Percentiles rank a stretch among this genome's conserved stretches.
Evolutionary conservation across 768 basidiomycete genomes (phyloP).

Genomic region (Leccinum subgranulosum): DNA sequence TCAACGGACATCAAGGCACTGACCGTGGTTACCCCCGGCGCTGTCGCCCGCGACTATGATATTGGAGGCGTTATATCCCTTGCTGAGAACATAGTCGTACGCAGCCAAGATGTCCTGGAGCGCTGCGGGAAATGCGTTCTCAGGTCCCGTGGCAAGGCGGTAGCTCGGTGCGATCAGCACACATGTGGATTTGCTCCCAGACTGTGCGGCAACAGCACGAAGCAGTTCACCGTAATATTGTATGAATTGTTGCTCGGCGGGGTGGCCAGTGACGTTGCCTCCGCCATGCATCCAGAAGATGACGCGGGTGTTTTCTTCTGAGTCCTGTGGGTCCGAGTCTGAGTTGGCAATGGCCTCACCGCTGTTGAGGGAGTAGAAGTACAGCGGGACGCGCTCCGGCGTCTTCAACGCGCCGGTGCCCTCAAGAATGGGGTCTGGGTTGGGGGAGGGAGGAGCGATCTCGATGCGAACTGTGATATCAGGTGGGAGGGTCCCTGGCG

Average conservation of each 20-base stretch:
- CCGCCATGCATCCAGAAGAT: constrained; percentile 27
- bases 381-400: constrained; percentile 20
- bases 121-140: constrained; percentile 24
- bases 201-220: constrained; percentile 1
- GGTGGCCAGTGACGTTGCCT: constrained; percentile 18
- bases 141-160: constrained; percentile 21
- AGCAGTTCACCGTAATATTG: constrained; percentile 8
- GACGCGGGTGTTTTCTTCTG: constrained; percentile 7
- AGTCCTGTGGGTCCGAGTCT: not conserved
- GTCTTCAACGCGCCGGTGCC: constrained; percentile 2
- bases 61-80: constrained; percentile 24
- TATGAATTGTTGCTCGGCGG: constrained; percentile 2
- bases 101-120: constrained; percentile 24
- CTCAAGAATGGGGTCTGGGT: constrained; percentile 1
- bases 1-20: no score
- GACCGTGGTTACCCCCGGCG: constrained; percentile 26
- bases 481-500: not conserved
- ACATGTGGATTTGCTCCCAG: not conserved
- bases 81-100: constrained; percentile 23
- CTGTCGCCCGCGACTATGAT: constrained; percentile 23
- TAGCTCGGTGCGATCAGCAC: constrained; percentile 22
- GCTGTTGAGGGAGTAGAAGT: constrained; percentile 12
- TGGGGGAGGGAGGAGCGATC: constrained; percentile 12
- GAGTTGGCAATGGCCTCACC: not conserved
- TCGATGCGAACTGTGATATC: constrained; percentile 16